Evolutionary conservation across 306 rosid species (phyloP).

Genomic region (Castanopsis chinensis): DNA sequence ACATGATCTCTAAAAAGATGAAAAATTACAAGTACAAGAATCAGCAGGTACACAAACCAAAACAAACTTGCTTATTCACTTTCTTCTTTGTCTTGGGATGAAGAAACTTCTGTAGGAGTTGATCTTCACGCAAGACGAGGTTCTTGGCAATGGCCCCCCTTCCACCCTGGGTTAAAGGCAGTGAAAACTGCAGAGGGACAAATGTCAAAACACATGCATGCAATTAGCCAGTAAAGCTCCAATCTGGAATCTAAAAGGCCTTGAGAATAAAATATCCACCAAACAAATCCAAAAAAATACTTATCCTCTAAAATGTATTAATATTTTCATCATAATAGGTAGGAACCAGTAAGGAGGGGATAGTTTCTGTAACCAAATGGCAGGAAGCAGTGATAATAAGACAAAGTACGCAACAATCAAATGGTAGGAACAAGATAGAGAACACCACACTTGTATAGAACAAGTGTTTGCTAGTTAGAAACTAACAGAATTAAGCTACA

Average conservation of each 20-base stretch:
- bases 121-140: conserved; percentile 91
- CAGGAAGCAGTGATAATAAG: background rate
- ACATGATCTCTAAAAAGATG: background rate
- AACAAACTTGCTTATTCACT: conserved; percentile 53
- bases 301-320: background rate
- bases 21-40: conserved; percentile 10
- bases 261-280: background rate
- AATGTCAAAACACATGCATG: conserved; percentile 21
- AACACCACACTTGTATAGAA: background rate
- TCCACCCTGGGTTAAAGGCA: conserved; percentile 91
- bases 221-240: background rate
- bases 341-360: background rate
- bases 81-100: conserved; percentile 86
- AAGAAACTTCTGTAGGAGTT: conserved; percentile 83
- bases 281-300: background rate
- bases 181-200: conserved; percentile 62
- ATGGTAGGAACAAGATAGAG: background rate
- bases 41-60: background rate
- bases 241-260: background rate
- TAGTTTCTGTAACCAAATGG: background rate
- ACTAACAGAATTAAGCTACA: background rate
- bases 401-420: background rate
- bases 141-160: conserved; percentile 82
- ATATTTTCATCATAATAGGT: background rate
- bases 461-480: background rate